Base-by-base conservation (phyloP, 495 filamentous ascomycete genomes). In the Venustampulla echinocandica region DNA sequence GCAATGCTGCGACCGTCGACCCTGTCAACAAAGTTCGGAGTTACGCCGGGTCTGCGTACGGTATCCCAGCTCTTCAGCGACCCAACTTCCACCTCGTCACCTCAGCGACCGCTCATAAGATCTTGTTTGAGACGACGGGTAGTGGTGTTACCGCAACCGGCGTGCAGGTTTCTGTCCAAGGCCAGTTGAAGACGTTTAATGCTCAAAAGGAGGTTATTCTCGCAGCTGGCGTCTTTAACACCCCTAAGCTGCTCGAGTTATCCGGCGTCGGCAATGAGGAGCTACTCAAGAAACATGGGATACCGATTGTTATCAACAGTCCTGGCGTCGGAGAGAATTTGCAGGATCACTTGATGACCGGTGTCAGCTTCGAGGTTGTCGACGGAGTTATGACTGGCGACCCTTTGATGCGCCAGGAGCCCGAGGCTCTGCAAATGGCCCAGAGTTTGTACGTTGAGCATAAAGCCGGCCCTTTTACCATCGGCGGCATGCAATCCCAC, bases 81-180 rank as follows among this genome's bases (percentile, higher is more conserved):
- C 41, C 61, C 3, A 76, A 76, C 49, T 50, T 77, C 4, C 55
- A 63, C 3, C 61, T 76, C 0, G 38, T 74, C 14, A 71, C 68
- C 15, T 60, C 68, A 18, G 67, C 69, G 1, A 37, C 66, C 0
- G 71, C 73, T 0, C 53, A 57, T 37, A 73, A 63, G 47, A 55
- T 77, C 32, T 24, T 68, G 13, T 63, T 74, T 42, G 56, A 64
- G 28, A 58, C 68, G 22, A 45, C 4, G 11, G 28, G 13, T 15
- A 14, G 18, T 1, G 18, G 23, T 4, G 22, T 44, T 9, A n/a
- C 14, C 15, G 39, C 37, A 1, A 37, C 36, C n/a, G 40, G 39
- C 13, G 50, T 47, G 5, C 75, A 73, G 28, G 65, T 68, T 40
- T 72, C 71, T 10, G 36, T 32, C 23, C 37, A 24, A 18, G 18